phyloP scores from a whole-genome alignment of 306 rosid species.

The Cucurbita argyrosperma region DNA sequence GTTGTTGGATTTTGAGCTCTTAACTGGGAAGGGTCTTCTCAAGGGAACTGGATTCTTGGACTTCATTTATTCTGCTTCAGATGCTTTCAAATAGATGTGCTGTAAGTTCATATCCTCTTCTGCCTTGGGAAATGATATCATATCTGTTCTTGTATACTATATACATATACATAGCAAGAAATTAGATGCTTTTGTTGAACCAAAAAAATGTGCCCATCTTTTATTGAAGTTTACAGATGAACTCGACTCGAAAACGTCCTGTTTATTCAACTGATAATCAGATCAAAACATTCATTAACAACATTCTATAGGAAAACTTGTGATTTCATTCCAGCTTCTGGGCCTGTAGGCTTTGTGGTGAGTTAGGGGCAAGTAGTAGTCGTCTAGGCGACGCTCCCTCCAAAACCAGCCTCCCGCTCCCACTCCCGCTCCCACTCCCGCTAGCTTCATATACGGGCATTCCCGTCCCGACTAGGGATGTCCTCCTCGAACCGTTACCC shows the following conservation, averaged over 20 bases:
- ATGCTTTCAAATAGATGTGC: conserved; percentile 40
- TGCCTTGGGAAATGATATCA: background rate
- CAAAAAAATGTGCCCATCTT: background rate
- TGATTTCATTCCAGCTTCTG: conserved; percentile 23
- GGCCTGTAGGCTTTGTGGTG: conserved; percentile 13
- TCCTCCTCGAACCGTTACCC: conserved; percentile 23
- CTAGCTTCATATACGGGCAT: conserved; percentile 21
- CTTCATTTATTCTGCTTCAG: conserved; percentile 51
- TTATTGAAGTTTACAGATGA: background rate
- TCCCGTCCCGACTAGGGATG: conserved; percentile 50
- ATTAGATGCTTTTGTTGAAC: background rate
- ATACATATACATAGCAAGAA: background rate
- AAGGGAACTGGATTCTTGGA: conserved; percentile 97
- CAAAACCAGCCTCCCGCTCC: conserved; percentile 17
- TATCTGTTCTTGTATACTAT: background rate
- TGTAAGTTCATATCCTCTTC: background rate
- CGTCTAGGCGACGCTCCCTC: conserved; percentile 31
- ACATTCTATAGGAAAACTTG: background rate
- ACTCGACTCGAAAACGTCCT: background rate
- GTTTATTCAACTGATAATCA: background rate
- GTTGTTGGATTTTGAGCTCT: conserved; percentile 82
- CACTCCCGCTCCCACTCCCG: background rate
- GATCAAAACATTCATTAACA: background rate
- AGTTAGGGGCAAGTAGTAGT: conserved; percentile 13
- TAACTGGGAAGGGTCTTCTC: conserved; percentile 85